phyloP scores from a whole-genome alignment of 2,329 filamentous ascomycete species.

The Teratosphaeria epicoccoides region DNA sequence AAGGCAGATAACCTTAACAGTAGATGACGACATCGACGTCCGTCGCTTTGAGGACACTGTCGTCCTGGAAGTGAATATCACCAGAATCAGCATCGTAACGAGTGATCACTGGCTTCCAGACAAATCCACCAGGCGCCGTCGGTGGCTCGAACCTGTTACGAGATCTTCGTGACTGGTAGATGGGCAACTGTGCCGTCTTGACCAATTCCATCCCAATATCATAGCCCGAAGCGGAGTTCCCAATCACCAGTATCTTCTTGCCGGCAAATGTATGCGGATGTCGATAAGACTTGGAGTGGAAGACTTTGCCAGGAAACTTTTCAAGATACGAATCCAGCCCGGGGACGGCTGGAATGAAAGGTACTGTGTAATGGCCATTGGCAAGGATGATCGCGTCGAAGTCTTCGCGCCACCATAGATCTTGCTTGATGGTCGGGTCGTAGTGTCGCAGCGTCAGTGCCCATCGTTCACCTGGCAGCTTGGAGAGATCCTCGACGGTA shows the following conservation, averaged over 20 bases:
- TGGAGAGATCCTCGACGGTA: neutral
- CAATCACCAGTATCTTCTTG: slow-evolving; percentile 21
- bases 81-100: neutral
- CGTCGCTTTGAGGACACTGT: neutral
- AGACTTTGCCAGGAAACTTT: neutral
- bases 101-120: slow-evolving; percentile 44
- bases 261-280: neutral
- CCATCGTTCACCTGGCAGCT: neutral
- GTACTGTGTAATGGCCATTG: neutral
- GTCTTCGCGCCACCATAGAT: neutral
- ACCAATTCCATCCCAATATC: slow-evolving; percentile 21
- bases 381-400: neutral
- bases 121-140: slow-evolving; percentile 37
- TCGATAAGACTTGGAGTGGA: neutral
- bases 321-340: neutral
- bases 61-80: neutral
- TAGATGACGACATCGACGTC: neutral
- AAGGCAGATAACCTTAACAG: neutral
- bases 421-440: neutral
- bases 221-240: slow-evolving; percentile 26
- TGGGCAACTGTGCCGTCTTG: slow-evolving; percentile 25
- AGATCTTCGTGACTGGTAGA: slow-evolving; percentile 44
- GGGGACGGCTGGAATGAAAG: neutral
- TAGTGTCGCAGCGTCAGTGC: neutral
- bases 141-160: slow-evolving; percentile 42